These are phyloP conservation scores for Allomyces macrogynus DNA, from an alignment of 192 early-diverging fungal genomes.

Conservation along the genomic window DNA sequence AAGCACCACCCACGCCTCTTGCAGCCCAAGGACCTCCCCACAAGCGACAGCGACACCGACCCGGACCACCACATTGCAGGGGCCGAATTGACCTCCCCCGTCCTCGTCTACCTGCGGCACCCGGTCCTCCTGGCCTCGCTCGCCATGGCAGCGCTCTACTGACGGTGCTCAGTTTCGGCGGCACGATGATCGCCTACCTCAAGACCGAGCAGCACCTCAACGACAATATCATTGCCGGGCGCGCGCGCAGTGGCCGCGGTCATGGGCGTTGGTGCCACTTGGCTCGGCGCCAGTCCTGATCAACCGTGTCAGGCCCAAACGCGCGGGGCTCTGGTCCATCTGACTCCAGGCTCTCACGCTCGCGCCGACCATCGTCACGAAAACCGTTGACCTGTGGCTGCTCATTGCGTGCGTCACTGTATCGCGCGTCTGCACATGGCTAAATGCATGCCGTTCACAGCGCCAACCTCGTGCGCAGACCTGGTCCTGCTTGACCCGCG, in stretches of 20 bases:
- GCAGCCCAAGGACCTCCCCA: neutral
- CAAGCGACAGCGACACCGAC: too few species aligned
- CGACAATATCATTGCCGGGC: neutral
- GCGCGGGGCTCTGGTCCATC: neutral
- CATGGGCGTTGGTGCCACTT: neutral
- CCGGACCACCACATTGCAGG: too few species aligned
- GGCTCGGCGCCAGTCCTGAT: neutral
- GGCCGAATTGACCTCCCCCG: too few species aligned
- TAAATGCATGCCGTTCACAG: too few species aligned
- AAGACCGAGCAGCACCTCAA: neutral
- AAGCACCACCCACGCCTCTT: neutral
- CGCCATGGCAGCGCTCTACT: neutral
- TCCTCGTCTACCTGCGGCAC: neutral
- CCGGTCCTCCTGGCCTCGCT: slow-evolving; percentile 1
- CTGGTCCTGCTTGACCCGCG: too few species aligned
- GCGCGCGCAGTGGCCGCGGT: neutral
- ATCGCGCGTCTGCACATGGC: neutral
- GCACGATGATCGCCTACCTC: neutral
- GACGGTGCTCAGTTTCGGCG: neutral
- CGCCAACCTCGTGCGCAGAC: too few species aligned
- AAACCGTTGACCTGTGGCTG: neutral
- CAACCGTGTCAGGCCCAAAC: neutral
- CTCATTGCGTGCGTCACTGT: neutral
- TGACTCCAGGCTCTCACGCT: neutral
- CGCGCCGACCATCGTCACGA: neutral